Conservation (phyloP, 2,329 filamentous ascomycete species). For the Lachnellula occidentalis region DNA sequence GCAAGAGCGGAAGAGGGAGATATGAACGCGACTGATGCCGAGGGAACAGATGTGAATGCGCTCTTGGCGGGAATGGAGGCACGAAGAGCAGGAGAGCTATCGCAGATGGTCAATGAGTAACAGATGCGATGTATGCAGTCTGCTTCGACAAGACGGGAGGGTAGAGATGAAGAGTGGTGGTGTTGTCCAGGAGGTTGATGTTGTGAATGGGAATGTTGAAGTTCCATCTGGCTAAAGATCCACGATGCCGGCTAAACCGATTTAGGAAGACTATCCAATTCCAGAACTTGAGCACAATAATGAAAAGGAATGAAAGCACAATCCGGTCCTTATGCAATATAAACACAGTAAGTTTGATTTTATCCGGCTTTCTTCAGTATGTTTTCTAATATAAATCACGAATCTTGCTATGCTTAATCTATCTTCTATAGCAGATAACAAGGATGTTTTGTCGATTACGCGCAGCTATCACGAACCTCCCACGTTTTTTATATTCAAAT, state of each 20-base stretch:
- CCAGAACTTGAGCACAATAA: no score
- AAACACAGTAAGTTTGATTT: no score
- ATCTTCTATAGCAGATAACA: neutral
- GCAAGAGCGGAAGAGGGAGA: constrained; percentile 15
- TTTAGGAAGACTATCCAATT: no score
- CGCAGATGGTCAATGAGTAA: constrained; percentile 7
- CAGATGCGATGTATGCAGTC: neutral
- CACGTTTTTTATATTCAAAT: neutral
- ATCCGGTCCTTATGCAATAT: no score
- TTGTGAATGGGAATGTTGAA: constrained; percentile 3
- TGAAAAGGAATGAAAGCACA: no score
- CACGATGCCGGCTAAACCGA: no score
- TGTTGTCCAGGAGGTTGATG: neutral
- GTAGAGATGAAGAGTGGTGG: neutral
- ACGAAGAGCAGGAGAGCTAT: constrained; percentile 3
- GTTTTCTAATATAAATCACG: no score
- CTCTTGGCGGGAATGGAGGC: constrained; percentile 3
- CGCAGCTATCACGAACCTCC: neutral
- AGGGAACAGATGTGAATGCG: constrained; percentile 17
- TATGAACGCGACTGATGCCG: constrained; percentile 19
- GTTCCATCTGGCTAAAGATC: constrained; percentile 1
- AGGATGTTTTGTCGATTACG: neutral
- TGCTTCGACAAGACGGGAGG: neutral
- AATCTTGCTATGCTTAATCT: neutral
- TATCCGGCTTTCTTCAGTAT: no score